Evolutionary conservation across 2,329 filamentous ascomycete species (phyloP).

Genomic region (Myriosclerotinia curreyana): DNA sequence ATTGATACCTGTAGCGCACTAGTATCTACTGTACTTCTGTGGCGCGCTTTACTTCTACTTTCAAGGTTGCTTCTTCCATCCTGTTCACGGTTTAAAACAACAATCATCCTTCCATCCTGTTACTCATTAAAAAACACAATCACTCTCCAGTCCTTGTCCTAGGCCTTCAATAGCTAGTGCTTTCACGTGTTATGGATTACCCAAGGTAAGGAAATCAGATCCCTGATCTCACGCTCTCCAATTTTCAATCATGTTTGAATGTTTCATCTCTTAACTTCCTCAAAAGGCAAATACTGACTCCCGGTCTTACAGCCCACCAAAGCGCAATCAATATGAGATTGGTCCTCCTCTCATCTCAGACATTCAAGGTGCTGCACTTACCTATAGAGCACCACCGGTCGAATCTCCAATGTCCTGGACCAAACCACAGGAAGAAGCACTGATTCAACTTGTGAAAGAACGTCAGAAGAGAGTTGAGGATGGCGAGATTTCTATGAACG

Average conservation of each 20-base stretch:
- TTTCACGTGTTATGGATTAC: not conserved
- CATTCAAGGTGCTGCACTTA: not conserved
- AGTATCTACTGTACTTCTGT: no score
- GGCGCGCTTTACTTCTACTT: no score
- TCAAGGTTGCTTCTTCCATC: no score
- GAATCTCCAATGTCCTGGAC: not conserved
- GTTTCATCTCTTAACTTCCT: not conserved
- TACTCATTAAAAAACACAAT: not conserved
- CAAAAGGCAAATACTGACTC: not conserved
- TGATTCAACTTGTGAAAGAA: not conserved
- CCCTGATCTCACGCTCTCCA: not conserved
- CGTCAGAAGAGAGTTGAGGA: not conserved
- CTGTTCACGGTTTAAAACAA: no score
- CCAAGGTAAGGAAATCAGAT: no score
- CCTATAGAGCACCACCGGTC: not conserved
- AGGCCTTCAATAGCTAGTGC: no score
- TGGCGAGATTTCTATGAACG: not conserved
- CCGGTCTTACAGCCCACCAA: not conserved
- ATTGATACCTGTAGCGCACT: no score
- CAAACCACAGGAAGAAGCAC: not conserved
- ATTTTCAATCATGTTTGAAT: not conserved
- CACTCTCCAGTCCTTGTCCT: not conserved
- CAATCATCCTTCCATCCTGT: no score
- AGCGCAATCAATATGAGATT: no score
- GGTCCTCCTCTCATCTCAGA: not conserved